Evolutionary conservation across 495 filamentous ascomycete species (phyloP).

Genomic region (Penicillium herquei): DNA sequence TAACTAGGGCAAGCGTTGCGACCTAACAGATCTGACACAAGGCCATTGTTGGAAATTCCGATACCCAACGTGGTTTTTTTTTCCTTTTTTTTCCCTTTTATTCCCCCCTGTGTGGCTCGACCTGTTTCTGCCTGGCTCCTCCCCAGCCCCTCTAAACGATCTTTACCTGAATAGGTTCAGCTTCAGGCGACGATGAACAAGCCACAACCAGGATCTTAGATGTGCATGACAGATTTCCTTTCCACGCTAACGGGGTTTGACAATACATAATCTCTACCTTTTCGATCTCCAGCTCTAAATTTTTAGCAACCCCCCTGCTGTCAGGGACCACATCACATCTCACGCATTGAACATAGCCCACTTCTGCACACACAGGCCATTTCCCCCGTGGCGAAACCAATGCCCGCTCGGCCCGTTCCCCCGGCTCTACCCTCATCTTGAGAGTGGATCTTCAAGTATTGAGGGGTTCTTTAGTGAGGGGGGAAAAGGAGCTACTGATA

Average conservation of each 20-base stretch:
- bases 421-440: conserved; percentile 19
- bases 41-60: no score
- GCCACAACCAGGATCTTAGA: conserved; percentile 13
- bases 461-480: not conserved
- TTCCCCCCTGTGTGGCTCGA: not conserved
- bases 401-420: conserved; percentile 29
- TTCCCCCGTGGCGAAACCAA: conserved; percentile 16
- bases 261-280: not conserved
- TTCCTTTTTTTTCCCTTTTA: not conserved
- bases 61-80: not conserved
- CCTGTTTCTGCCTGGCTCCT: no score
- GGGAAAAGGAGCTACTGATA: not conserved
- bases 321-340: conserved; percentile 9
- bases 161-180: not conserved
- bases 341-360: not conserved
- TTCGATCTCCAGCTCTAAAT: conserved; percentile 4
- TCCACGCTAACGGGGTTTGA: conserved; percentile 2
- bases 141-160: not conserved
- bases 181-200: conserved; percentile 1
- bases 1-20: no score
- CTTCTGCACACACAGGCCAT: conserved; percentile 2
- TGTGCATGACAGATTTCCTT: conserved; percentile 3
- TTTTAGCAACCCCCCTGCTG: conserved; percentile 7
- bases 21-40: no score
- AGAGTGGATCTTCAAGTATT: conserved; percentile 16